Evolutionary conservation across 495 filamentous ascomycete genomes (phyloP).

Genomic region (Aspergillus mulundensis): DNA sequence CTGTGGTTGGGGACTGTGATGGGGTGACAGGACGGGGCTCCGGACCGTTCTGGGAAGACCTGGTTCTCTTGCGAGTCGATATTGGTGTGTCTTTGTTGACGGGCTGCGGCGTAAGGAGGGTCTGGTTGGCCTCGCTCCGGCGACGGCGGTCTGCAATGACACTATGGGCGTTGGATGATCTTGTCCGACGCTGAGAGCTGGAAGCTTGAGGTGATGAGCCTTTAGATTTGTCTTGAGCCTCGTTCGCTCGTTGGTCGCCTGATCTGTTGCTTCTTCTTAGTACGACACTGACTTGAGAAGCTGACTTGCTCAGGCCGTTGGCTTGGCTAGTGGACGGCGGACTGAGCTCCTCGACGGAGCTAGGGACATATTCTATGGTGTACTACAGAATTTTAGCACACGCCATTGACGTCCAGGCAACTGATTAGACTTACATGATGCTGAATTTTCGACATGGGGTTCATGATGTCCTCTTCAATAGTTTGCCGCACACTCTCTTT

Average conservation of each 20-base stretch:
- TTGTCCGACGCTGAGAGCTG: neutral
- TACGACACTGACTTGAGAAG: neutral
- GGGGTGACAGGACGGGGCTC: neutral
- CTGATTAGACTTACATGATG: conserved; percentile 35
- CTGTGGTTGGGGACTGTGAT: neutral
- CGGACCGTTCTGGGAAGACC: neutral
- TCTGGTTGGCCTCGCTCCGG: neutral
- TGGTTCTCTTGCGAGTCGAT: conserved; percentile 6
- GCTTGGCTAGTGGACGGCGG: conserved; percentile 1
- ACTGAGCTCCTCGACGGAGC: neutral
- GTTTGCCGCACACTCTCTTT: conserved; percentile 18
- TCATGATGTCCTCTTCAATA: conserved; percentile 25
- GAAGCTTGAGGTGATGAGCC: neutral
- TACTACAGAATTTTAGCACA: conserved; percentile 13
- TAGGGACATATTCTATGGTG: neutral
- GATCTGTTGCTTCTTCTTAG: neutral
- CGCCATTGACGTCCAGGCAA: neutral
- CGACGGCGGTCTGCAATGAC: neutral
- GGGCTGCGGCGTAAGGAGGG: neutral
- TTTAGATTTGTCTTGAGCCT: neutral
- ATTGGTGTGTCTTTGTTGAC: neutral
- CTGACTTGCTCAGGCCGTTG: neutral
- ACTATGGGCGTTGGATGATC: neutral
- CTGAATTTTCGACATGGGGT: conserved; percentile 36
- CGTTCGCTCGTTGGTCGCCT: neutral